These are phyloP conservation scores for Rubia peregrina DNA, from an alignment of 305 asterid genomes.

Conservation along the genomic window DNA sequence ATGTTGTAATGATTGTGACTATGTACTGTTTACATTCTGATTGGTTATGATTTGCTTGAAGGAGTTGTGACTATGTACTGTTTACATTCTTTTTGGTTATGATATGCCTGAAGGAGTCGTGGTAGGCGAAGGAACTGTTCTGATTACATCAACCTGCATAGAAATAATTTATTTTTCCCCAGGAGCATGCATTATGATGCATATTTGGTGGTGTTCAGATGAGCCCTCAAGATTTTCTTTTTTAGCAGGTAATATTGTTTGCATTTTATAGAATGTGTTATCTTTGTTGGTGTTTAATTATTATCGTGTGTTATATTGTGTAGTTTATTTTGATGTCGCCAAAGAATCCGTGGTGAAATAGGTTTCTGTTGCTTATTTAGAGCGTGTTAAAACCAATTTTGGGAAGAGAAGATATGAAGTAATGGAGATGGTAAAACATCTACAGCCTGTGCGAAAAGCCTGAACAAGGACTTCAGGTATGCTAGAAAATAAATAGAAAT, in stretches of 20 bases:
- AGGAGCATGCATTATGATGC: background rate
- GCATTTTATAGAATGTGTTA: background rate
- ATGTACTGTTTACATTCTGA: too few species aligned
- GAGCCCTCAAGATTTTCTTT: background rate
- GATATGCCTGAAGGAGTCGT: too few species aligned
- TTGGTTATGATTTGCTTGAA: too few species aligned
- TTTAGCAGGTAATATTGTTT: background rate
- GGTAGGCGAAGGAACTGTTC: too few species aligned
- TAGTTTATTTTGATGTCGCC: conserved; percentile 87
- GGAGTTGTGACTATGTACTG: too few species aligned
- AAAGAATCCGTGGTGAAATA: conserved; percentile 86
- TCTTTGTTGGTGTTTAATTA: conserved; percentile 1
- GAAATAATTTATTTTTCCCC: background rate
- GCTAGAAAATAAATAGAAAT: background rate
- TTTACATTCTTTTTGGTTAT: too few species aligned
- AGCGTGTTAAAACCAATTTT: conserved; percentile 77
- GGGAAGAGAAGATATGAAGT: too few species aligned
- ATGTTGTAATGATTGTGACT: too few species aligned
- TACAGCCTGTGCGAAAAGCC: conserved; percentile 79
- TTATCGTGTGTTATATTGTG: conserved; percentile 23
- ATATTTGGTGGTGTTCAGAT: background rate
- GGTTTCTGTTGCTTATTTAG: conserved; percentile 76
- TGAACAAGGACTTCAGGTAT: conserved; percentile 88
- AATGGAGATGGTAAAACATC: conserved; percentile 92
- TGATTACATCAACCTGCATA: background rate